Conservation (phyloP, 2,329 filamentous ascomycete genomes). For the Fusarium graminum region DNA sequence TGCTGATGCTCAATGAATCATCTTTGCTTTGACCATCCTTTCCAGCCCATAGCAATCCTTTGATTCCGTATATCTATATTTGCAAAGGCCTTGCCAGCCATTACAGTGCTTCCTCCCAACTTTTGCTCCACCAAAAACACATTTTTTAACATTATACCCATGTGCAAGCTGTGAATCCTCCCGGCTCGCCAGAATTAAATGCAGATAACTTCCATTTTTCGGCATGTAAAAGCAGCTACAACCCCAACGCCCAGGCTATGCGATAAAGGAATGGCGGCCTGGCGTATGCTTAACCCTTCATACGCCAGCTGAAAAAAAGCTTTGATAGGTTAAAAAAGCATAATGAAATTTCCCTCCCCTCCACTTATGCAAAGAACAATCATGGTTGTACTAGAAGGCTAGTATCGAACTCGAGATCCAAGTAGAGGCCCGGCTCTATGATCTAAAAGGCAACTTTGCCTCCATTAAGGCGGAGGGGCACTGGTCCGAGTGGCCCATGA, state of each 20-base stretch:
- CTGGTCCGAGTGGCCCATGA: slow-evolving; percentile 51
- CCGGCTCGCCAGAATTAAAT: slow-evolving; percentile 35
- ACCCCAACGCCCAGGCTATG: slow-evolving; percentile 49
- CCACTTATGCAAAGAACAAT: slow-evolving; percentile 40
- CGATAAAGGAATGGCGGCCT: slow-evolving; percentile 44
- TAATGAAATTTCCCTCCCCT: slow-evolving; percentile 18
- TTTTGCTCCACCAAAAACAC: slow-evolving; percentile 37
- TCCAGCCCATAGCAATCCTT: slow-evolving; percentile 8
- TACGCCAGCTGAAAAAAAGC: slow-evolving; percentile 41
- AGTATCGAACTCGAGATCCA: slow-evolving; percentile 30
- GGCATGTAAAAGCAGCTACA: slow-evolving; percentile 29
- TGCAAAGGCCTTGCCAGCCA: slow-evolving; percentile 15
- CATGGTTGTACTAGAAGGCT: slow-evolving; percentile 12
- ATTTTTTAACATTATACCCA: slow-evolving; percentile 37
- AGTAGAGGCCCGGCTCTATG: slow-evolving; percentile 20
- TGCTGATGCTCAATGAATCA: slow-evolving; percentile 43
- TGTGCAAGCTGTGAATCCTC: slow-evolving; percentile 27
- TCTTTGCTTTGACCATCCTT: slow-evolving; percentile 10
- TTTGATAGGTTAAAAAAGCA: slow-evolving; percentile 21
- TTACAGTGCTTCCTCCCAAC: slow-evolving; percentile 22
- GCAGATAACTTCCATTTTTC: slow-evolving; percentile 37
- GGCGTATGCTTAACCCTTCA: slow-evolving; percentile 24
- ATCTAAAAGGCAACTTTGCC: slow-evolving; percentile 55
- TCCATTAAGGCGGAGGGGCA: slow-evolving; percentile 55
- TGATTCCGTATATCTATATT: slow-evolving; percentile 24